Base-by-base conservation (phyloP, 2,329 filamentous ascomycete species). In the Penicillium sp. region DNA sequence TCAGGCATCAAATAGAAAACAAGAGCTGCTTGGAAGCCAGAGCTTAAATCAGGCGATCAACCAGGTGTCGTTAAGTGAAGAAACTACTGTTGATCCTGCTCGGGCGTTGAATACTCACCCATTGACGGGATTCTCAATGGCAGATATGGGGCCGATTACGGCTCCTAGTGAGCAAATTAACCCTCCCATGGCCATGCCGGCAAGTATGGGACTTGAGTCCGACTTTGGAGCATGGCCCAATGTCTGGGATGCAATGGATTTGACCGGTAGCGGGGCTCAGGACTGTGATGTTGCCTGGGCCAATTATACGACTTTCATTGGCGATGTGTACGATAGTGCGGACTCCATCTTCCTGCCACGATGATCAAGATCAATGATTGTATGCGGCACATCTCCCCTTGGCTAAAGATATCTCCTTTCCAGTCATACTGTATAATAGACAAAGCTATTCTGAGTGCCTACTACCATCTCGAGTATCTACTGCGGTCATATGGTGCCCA, bases 301-400 rank as follows among this genome's bases (percentile, higher is more conserved):
- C 27, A 69, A 62, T 27, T 71, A 71, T 48, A 64, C 68, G 39
- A 67, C 55, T 24, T 71, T 72, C 39, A 64, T 72, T 9, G 67
- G 63, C 1, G 68, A 68, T 51, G 55, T 68, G 29, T 66, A 68
- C 49, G 63, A 65, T 26, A 66, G 54, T 55, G 60, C 59, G n/a
- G 63, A 68, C 39, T 59, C 58, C 22, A 63, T 65, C 35, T 60
- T 68, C 48, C 52, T 63, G 21, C 43, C 56, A n/a, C 52, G 55
- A 16, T 60, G 37, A 53, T 27, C 8, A 26, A 22, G 16, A 37
- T 16, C 8, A 19, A 42, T 22, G 39, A 22, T 6, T 42, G 5
- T 47, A 47, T 10, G 44, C n/a, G 24, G 14, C 13, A 27, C 8
- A 31, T 47, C 22, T 27, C 27, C 14, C 14, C 27, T 47, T 31